Evolutionary conservation across 2,329 filamentous ascomycete genomes (phyloP).

Genomic region (Clarireedia monteithiana): DNA sequence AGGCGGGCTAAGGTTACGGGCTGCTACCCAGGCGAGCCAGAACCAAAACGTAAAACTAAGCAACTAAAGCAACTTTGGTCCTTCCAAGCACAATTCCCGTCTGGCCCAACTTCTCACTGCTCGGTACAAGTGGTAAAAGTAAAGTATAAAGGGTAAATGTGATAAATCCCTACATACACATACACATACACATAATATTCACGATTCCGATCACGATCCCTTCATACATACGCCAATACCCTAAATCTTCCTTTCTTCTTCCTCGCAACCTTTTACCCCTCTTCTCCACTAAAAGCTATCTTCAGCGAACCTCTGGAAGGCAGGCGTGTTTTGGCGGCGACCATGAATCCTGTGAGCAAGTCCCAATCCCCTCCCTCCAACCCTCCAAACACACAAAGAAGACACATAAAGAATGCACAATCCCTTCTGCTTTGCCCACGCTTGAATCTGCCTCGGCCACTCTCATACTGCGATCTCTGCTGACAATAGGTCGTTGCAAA

Average conservation of each 20-base stretch:
- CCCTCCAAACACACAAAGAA: neutral
- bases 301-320: neutral
- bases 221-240: neutral
- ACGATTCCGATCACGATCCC: neutral
- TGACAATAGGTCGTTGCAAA: too few relatives aligned
- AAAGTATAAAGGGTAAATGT: too few relatives aligned
- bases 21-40: too few relatives aligned
- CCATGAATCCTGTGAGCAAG: constrained; percentile 14
- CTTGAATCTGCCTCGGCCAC: neutral
- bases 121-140: too few relatives aligned
- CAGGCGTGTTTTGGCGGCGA: neutral
- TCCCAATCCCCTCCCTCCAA: neutral
- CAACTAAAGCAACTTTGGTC: neutral
- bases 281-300: neutral
- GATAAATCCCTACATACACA: too few relatives aligned
- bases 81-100: neutral
- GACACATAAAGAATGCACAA: neutral
- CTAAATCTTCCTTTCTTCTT: neutral
- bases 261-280: neutral
- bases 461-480: neutral
- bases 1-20: neutral
- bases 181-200: too few relatives aligned
- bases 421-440: neutral
- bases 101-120: neutral
- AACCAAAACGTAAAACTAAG: neutral